Evolutionary conservation across 768 basidiomycete genomes (phyloP), one percentile per base, ranked within the genome.

Genomic region (Mrakia blollopis): DNA sequence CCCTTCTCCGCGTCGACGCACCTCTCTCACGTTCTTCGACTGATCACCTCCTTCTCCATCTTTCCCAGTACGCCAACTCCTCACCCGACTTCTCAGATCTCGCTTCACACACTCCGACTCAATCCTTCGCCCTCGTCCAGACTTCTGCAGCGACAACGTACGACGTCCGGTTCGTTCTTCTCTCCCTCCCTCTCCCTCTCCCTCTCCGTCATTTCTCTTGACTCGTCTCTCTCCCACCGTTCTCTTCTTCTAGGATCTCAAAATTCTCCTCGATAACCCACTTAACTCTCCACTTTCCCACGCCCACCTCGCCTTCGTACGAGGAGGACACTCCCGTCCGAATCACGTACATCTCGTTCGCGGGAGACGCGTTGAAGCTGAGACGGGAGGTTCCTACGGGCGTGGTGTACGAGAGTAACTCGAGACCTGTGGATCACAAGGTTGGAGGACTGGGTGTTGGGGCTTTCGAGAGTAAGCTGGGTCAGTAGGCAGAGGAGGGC

Each of bases 261-360:
- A 77, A 77, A 60, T 77, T 77, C 54, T 73, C 76, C 21, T 77
- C 76, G 16, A 14, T 77, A 7, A 77, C 76, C 35, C 76, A 77
- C 52, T 65, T 77, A 11, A 68, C 72, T 18, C 76, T 77, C 8
- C 72, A 77, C 57, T 77, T 77, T 50, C 76, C 76, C 8, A 61
- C 76, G 0, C 76, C 76, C 14, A 32, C 60, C 37, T 35, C 62
- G 3, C 10, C 52, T 37, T 65, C 47, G 21, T 73, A 67, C 62
- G 72, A 73, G 21, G 76, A 77, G 7, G 72, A 67, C 62, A 61
- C 30, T 10, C 72, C 76, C 11, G 47, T 77, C 37, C 44, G 72
- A 13, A 9, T 77, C 18, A 68, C 62, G 13, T 77, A 67, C 65
- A 13, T 77, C 8, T 41, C 50, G 11, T 77, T 77, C 28, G 37